Evolutionary conservation across 805 yeast species (phyloP), one percentile per base, ranked within the genome.

Genomic region (Wickerhamomyces subpelliculosus): DNA sequence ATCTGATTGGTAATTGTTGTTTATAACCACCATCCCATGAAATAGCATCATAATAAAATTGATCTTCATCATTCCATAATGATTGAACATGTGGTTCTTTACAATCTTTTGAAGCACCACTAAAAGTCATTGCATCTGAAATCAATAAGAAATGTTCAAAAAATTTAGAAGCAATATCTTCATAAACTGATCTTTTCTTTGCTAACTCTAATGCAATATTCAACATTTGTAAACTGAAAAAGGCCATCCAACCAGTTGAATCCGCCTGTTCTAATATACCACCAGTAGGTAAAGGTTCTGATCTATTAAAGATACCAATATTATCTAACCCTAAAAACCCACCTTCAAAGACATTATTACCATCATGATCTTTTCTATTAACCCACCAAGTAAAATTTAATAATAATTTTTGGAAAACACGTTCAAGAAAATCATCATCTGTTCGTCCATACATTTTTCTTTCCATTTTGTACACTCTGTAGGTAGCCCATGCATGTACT

Each of bases 321-420:
- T 88, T 88, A 64, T 88, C 97, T 41, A 88, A 68, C 8, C 97
- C 97, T 42, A 88, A 69, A 61, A 88, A 88, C 0, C 97, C 97
- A 44, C 97, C 97, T 63, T 85, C 95, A 56, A 89, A 88, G 20
- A 89, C 83, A 50, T 88, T 88, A 53, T 83, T 82, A 45, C 96
- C 96, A 45, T 79, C 82, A 4, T 71, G 60, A 62, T 88, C 96
- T 57, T 88, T 88, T 53, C 95, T 71, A 62, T 89, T 88, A 42
- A 89, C 96, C 97, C 97, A 88, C 97, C 97, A 88, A 18, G 96
- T 86, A 62, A 88, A 88, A 61, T 88, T 88, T 43, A 88, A 67
- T 60, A 89, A 64, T 53, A 88, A 72, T 58, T 88, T 88, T 60
- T 89, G 97, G 73, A 88, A 88, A 8, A 86, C 94, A n/a, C 90